Evolutionary conservation across 495 filamentous ascomycete species (phyloP), one percentile per base, ranked within the genome.

Genomic region (Podospora australis): DNA sequence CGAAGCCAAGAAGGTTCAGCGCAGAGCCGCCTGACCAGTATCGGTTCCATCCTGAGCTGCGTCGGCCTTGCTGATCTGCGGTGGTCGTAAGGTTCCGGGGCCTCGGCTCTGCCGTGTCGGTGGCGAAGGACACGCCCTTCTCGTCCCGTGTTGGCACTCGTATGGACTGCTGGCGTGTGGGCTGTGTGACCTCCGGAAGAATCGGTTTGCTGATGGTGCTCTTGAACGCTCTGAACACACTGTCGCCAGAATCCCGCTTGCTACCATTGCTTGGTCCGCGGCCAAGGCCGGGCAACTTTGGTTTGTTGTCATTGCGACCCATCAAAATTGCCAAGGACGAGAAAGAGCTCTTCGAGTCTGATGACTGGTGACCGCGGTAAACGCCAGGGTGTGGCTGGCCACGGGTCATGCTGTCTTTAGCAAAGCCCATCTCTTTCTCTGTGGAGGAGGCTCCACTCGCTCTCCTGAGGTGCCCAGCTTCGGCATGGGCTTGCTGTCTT

Each of bases 11-110:
- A n/a, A 77, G 66, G 36, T 73, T 73, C 26, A 75, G 50, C 1
- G 71, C 68, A 48, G 71, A 78, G 16, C 76, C 76, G 26, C 75
- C 76, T 14, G 76, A 80, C 74, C 77, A 81, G 55, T 80, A 81
- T 16, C 72, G 58, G 61, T 78, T 79, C 78, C 78, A 80, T 22
- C 78, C 78, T 6, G 78, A 81, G 50, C 75, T 78, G 50, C 77
- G 70, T 20, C 63, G 78, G 13, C 55, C 61, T 10, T 62, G 46
- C 20, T 46, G 44, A 17, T 66, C 53, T 2, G 58, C 58, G 21
- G 26, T 36, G 10, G 44, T 38, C 9, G 56, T 50, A 11, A 63
- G 55, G 40, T 63, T 52, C 28, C 70, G 65, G 0, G 65, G 62
- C 29, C 63, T 65, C 6, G 70, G 62, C 39, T 70, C 54, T 1